Evolutionary conservation across 371 early-diverging fungal species (phyloP), one percentile per base, ranked within the genome.

Genomic region (Rhizopus delemar): DNA sequence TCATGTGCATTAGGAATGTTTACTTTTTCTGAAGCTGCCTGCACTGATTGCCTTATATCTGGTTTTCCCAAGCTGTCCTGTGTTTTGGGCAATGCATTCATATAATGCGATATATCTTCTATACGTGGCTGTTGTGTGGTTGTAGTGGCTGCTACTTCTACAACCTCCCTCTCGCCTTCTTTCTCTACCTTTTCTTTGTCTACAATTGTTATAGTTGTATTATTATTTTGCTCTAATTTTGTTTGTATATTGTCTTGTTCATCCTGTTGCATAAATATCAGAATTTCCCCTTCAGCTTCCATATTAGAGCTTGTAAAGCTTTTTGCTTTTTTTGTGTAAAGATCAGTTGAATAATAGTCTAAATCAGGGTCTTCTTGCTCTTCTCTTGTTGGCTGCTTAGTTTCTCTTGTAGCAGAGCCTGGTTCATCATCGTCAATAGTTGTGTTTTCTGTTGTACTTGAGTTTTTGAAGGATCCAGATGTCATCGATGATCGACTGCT

Each of bases 51-150:
- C 29, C 28, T 29, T 5, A 52, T 46, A n/a, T 43, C 58, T 13
- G 45, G 51, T 33, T 57, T 52, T 16, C 51, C 33, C 15, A 62
- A 38, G 22, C 12, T 35, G 3, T 49, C 36, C 15, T 63, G 48
- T 6, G 43, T 60, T n/a, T 48, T 38, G 5, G 68, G 68, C 9
- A 68, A 16, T 2, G 56, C 53, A 12, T 60, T 68, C 68, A 68
- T 63, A 16, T 68, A 68, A 8, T 63, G 68, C 3, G 63, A 59
- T 22, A 68, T 62, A 32, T 68, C 68, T 57, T 68, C 68, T 33
- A 68, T 41, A 6, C 68, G 68, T 6, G 68, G 63, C 5, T 52
- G 29, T 5, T 43, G 12, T n/a, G 43, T n/a, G 15, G 12, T 11
- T 6, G 6, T 15, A 29, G 4, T 8, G 8, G 48, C 1, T 5